phyloP scores from a whole-genome alignment of 768 basidiomycete genomes.

The Collybiopsis luxurians region DNA sequence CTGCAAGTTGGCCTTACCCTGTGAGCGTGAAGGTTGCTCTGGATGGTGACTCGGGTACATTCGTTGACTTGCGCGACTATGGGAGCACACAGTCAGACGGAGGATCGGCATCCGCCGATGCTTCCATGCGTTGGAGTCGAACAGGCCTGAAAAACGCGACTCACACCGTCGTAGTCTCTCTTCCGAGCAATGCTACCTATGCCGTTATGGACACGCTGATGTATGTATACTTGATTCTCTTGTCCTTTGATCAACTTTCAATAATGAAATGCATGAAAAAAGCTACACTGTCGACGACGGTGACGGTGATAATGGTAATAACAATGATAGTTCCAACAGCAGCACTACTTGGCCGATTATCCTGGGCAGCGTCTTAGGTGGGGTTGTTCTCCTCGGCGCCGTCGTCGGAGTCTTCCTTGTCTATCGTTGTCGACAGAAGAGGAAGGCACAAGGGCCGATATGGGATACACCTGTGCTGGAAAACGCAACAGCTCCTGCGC shows the following conservation, averaged over 20 bases:
- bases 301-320: background rate
- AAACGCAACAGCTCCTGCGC: background rate
- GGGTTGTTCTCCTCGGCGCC: background rate
- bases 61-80: constrained; percentile 2
- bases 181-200: background rate
- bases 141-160: background rate
- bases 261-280: background rate
- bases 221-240: background rate
- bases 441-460: background rate
- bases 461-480: constrained; percentile 1
- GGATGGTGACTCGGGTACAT: background rate
- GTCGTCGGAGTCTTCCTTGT: background rate
- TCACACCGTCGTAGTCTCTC: background rate
- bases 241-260: too few relatives aligned
- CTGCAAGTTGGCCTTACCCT: constrained; percentile 1
- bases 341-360: background rate
- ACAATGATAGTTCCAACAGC: background rate
- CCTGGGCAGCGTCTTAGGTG: background rate
- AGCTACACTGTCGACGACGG: constrained; percentile 3
- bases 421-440: background rate
- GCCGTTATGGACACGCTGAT: background rate
- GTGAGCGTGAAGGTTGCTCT: background rate
- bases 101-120: background rate
- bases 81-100: background rate
- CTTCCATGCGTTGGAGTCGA: background rate